phyloP scores from a whole-genome alignment of 2,329 filamentous ascomycete species.

The Pyrenophora teres region DNA sequence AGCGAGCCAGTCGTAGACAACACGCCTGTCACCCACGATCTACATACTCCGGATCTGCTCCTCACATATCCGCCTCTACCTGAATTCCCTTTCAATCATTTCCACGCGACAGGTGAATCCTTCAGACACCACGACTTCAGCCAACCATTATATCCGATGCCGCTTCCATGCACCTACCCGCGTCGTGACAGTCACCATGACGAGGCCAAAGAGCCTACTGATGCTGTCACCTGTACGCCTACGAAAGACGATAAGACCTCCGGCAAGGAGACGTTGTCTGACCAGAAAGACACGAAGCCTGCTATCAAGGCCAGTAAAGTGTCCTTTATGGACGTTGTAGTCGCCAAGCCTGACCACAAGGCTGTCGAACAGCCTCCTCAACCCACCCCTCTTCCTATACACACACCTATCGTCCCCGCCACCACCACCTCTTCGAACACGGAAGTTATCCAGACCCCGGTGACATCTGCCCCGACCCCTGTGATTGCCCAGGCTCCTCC shows the following conservation, averaged over 20 bases:
- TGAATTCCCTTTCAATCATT: slow-evolving; percentile 1
- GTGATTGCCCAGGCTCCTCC: neutral
- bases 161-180: no score
- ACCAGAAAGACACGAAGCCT: neutral
- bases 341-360: neutral
- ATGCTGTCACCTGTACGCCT: neutral
- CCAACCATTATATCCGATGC: no score
- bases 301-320: neutral
- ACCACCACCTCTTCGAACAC: neutral
- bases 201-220: no score
- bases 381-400: neutral
- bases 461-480: no score
- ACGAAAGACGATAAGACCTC: neutral
- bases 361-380: neutral
- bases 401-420: neutral
- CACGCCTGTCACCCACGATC: neutral
- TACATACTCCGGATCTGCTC: neutral
- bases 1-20: no score
- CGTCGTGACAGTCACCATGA: no score
- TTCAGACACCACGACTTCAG: neutral
- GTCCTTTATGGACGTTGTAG: neutral
- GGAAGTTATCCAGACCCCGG: neutral
- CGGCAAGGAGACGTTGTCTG: neutral
- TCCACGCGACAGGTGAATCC: slow-evolving; percentile 8
- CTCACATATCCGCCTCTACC: neutral